Conservation (phyloP, 192 early-diverging fungal genomes). For the Cladochytrium replicatum region DNA sequence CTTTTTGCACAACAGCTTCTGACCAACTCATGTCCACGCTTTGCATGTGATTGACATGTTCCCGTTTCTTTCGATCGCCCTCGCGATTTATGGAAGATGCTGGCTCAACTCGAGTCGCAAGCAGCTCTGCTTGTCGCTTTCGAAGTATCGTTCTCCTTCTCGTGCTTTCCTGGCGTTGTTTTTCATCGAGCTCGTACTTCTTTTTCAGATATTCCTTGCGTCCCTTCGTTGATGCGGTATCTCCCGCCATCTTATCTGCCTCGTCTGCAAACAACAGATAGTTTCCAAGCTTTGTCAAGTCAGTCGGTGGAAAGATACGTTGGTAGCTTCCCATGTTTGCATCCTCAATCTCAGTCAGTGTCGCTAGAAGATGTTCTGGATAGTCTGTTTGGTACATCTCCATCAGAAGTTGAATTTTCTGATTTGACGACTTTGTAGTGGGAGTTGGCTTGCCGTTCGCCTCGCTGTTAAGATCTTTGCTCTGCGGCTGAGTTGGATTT, state of each 20-base stretch:
- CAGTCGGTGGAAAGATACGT: slow-evolving; percentile 34
- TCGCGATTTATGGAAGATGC: too few species aligned
- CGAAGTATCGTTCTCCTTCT: too few species aligned
- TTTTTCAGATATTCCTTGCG: slow-evolving; percentile 1
- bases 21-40: too few species aligned
- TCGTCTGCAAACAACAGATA: not conserved
- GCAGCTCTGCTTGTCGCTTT: too few species aligned
- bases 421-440: too few species aligned
- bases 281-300: slow-evolving; percentile 2
- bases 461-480: too few species aligned
- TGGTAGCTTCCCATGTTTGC: slow-evolving; percentile 25
- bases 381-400: slow-evolving; percentile 14
- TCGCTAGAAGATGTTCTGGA: slow-evolving; percentile 3
- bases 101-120: too few species aligned
- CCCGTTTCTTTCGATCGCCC: too few species aligned
- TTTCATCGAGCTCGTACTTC: not conserved
- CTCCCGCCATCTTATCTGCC: not conserved
- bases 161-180: not conserved
- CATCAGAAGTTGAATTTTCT: too few species aligned
- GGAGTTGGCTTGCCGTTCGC: not conserved
- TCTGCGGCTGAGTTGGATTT: too few species aligned
- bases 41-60: too few species aligned
- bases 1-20: too few species aligned
- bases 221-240: not conserved
- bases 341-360: slow-evolving; percentile 26